phyloP scores from a whole-genome alignment of 2,329 filamentous ascomycete genomes.

The Ceratocystis albifundus region DNA sequence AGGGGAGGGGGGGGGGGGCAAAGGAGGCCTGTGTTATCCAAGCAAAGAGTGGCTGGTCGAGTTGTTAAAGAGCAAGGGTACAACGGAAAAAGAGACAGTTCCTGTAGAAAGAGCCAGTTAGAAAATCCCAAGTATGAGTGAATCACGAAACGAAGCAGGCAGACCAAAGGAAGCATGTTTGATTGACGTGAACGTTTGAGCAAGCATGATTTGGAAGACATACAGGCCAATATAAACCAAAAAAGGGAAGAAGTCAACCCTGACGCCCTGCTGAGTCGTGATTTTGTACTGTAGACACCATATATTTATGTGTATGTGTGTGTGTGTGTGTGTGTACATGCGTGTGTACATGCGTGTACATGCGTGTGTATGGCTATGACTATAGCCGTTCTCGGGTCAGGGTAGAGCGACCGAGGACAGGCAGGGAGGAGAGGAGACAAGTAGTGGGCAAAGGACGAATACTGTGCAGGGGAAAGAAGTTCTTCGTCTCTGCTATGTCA shows the following conservation, averaged over 20 bases:
- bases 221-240: neutral
- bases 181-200: neutral
- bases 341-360: too few relatives aligned
- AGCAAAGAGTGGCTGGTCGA: neutral
- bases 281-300: too few relatives aligned
- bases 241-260: neutral
- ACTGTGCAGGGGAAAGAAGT: neutral
- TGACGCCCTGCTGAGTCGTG: too few relatives aligned
- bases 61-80: neutral
- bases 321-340: too few relatives aligned
- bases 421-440: neutral
- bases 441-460: neutral
- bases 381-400: too few relatives aligned
- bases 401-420: neutral
- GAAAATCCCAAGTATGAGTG: neutral
- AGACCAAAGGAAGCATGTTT: neutral
- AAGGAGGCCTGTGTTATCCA: neutral
- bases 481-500: neutral
- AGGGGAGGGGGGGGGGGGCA: neutral
- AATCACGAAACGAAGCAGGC: neutral
- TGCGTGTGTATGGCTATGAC: too few relatives aligned
- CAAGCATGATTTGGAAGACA: neutral
- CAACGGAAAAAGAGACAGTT: neutral
- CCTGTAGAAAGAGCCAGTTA: neutral
- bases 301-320: too few relatives aligned